Evolutionary conservation across 176 grass and related monocot genomes (phyloP), one percentile per base, ranked within the genome.

Genomic region (Eragrostis curvula): DNA sequence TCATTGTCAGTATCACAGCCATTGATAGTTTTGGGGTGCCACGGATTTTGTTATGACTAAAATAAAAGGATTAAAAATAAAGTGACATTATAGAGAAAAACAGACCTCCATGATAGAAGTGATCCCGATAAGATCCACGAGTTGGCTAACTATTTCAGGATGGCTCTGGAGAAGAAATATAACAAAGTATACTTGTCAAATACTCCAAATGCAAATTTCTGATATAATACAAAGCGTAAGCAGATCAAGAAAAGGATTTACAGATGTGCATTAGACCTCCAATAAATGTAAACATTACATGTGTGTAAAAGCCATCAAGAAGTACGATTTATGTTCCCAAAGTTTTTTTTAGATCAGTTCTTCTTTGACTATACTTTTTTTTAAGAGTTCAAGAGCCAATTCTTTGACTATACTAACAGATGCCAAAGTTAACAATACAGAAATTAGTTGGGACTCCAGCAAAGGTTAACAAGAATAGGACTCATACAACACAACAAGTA

Each of bases 71-170:
- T 57, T 17, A 41, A 30, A 47, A n/a, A 24, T 20, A 60, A 14
- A 47, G 56, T 67, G 53, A 58, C 28, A 40, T 51, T 40, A 49
- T 15, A 77, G 25, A 82, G 67, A 67, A 59, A 59, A 71, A 21
- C 81, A 82, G 49, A 98, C 96, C 92, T 98, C 96, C 96, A 98
- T 98, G n/a, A 98, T 93, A 79, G 96, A 98, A 81, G 96, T 98
- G 74, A 95, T 95, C 17, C 96, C 96, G 79, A 98, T 95, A 66
- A 98, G 92, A 83, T 98, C 92, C 50, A 93, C 88, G 69, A 98
- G 90, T 77, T 95, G 96, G 62, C 70, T 78, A 68, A 98, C 82
- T 74, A 98, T 89, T 85, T 93, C 90, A 73, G 83, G 96, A 86
- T 93, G 90, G 29, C 82, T 79, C 96, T 98, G 87, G 68, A 87